Evolutionary conservation across 495 filamentous ascomycete species (phyloP).

Genomic region (Tuber borchii): DNA sequence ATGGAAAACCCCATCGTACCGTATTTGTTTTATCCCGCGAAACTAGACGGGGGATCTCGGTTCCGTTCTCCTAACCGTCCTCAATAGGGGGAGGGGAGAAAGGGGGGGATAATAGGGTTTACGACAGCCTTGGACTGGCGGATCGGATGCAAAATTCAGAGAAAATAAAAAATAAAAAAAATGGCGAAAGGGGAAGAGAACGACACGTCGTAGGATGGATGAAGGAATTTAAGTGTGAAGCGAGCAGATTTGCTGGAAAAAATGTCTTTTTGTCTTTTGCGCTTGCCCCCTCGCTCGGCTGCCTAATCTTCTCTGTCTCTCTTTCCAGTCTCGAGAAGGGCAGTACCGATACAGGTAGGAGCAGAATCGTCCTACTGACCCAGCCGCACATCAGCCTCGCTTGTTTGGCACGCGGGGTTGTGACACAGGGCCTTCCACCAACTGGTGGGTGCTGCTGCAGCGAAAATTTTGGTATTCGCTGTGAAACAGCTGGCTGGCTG

Average conservation of each 20-base stretch:
- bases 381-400: slow-evolving; percentile 2
- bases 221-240: neutral
- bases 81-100: neutral
- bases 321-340: neutral
- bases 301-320: neutral
- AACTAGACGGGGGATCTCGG: neutral
- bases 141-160: neutral
- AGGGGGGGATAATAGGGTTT: neutral
- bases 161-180: neutral
- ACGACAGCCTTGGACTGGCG: neutral
- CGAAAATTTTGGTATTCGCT: neutral
- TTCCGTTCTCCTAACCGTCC: neutral
- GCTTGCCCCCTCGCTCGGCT: neutral
- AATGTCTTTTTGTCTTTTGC: neutral
- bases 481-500: neutral
- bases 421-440: neutral
- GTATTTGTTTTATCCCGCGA: neutral
- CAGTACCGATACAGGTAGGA: neutral
- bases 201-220: neutral
- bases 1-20: neutral
- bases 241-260: neutral
- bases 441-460: neutral
- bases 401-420: slow-evolving; percentile 1
- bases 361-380: neutral
- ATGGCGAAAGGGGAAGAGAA: neutral